A percentile compares a stretch with the other conserved stretches of the same genome.
These are phyloP conservation scores for Penicillium turbatum DNA, from an alignment of 495 filamentous ascomycete species.

Conservation along the genomic window DNA sequence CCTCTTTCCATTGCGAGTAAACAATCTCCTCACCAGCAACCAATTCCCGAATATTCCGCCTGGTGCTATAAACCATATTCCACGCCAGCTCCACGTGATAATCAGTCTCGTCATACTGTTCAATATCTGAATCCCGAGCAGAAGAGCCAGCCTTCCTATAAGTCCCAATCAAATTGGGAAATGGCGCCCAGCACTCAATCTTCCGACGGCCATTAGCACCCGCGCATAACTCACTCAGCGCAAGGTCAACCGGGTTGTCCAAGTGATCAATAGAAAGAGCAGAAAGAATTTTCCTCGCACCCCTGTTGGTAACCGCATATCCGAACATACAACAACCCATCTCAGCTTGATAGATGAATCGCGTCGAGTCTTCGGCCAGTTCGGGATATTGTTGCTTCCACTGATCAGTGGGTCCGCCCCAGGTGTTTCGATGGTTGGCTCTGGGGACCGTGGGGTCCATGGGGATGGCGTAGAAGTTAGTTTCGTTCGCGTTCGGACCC, in stretches of 20 bases:
- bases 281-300: conserved; percentile 50
- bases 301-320: conserved; percentile 52
- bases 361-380: conserved; percentile 23
- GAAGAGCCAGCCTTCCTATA: conserved; percentile 18
- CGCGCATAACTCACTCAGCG: conserved; percentile 27
- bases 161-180: conserved; percentile 28
- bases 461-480: conserved; percentile 27
- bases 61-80: conserved; percentile 29
- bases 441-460: conserved; percentile 28
- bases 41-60: conserved; percentile 26
- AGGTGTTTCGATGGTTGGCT: conserved; percentile 12
- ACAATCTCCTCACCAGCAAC: conserved; percentile 21
- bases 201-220: conserved; percentile 15
- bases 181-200: conserved; percentile 29
- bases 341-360: conserved; percentile 27
- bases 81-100: conserved; percentile 19
- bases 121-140: conserved; percentile 26
- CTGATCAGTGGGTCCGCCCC: conserved; percentile 15
- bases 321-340: conserved; percentile 28
- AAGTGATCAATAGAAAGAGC: conserved; percentile 26
- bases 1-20: conserved; percentile 21
- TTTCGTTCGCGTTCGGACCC: conserved; percentile 19
- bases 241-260: conserved; percentile 23
- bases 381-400: conserved; percentile 22
- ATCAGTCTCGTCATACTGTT: conserved; percentile 5